These are phyloP conservation scores for Cucurbita ficifolia DNA, from an alignment of 306 rosid species.

Conservation along the genomic window DNA sequence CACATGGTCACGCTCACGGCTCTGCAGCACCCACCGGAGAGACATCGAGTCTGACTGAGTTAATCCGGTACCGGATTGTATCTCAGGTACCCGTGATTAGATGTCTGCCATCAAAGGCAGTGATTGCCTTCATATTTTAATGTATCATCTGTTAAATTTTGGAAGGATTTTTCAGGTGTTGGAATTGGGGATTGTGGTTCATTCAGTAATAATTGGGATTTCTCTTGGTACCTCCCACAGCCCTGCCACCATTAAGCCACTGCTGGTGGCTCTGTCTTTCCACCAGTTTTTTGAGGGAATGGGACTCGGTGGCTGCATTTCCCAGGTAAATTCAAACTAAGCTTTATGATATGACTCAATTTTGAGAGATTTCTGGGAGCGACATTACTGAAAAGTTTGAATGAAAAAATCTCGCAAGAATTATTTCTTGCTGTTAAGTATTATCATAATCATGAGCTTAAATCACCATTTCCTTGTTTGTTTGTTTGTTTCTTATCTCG, in stretches of 20 bases:
- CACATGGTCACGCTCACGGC: constrained; percentile 94
- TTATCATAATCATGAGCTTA: background rate
- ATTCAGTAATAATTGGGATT: constrained; percentile 69
- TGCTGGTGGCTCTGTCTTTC: constrained; percentile 57
- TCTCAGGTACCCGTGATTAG: constrained; percentile 42
- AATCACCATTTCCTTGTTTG: too few species aligned
- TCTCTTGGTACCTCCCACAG: constrained; percentile 46
- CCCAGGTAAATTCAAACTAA: constrained; percentile 33
- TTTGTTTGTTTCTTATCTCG: background rate
- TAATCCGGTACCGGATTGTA: constrained; percentile 51
- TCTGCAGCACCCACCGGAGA: constrained; percentile 11
- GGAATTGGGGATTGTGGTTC: constrained; percentile 77
- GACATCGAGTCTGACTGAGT: constrained; percentile 15
- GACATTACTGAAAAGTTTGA: too few species aligned
- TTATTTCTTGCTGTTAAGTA: background rate
- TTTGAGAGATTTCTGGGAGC: too few species aligned
- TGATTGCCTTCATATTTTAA: too few species aligned
- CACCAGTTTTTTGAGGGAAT: constrained; percentile 86
- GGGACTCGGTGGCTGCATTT: constrained; percentile 90
- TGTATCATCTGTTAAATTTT: background rate
- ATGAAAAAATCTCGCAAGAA: background rate
- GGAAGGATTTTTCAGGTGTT: constrained; percentile 32
- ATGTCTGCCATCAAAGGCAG: background rate
- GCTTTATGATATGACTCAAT: too few species aligned
- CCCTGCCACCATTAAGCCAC: constrained; percentile 43